These are phyloP conservation scores for Yamadazyma ubonensis DNA, from an alignment of 805 yeast genomes.

Conservation along the genomic window DNA sequence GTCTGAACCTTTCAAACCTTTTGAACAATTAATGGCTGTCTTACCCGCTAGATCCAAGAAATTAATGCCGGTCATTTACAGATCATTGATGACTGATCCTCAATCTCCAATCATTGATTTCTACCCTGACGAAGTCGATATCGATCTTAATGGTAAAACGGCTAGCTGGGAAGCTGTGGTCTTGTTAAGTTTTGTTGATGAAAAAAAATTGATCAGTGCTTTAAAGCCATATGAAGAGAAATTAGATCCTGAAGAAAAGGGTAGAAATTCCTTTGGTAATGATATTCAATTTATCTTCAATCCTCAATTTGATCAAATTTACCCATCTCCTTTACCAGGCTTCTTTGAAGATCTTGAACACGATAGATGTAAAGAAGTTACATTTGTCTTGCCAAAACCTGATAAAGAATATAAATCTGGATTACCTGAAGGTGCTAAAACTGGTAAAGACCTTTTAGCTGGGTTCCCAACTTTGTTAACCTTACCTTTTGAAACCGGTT, in stretches of 20 bases:
- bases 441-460: constrained; percentile 72
- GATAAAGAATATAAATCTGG: constrained; percentile 50
- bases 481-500: constrained; percentile 54
- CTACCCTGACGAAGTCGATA: constrained; percentile 83
- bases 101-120: constrained; percentile 85
- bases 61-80: constrained; percentile 73
- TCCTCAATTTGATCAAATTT: constrained; percentile 68
- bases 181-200: constrained; percentile 87
- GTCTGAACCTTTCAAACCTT: constrained; percentile 85
- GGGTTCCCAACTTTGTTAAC: constrained; percentile 88
- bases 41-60: constrained; percentile 86
- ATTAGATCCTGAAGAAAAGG: constrained; percentile 66
- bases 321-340: constrained; percentile 74
- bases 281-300: constrained; percentile 70
- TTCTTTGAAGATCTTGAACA: constrained; percentile 75
- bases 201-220: constrained; percentile 66
- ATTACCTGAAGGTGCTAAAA: constrained; percentile 60
- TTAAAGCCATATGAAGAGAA: constrained; percentile 63
- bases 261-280: constrained; percentile 72
- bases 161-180: constrained; percentile 99
- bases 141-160: constrained; percentile 91
- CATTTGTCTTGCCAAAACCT: constrained; percentile 52
- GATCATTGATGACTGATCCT: constrained; percentile 82
- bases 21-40: constrained; percentile 96
- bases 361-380: constrained; percentile 71